Percentiles rank a stretch among this genome's conserved stretches.
phyloP scores from a whole-genome alignment of 2,329 filamentous ascomycete genomes.

The Lachnellula suecica region DNA sequence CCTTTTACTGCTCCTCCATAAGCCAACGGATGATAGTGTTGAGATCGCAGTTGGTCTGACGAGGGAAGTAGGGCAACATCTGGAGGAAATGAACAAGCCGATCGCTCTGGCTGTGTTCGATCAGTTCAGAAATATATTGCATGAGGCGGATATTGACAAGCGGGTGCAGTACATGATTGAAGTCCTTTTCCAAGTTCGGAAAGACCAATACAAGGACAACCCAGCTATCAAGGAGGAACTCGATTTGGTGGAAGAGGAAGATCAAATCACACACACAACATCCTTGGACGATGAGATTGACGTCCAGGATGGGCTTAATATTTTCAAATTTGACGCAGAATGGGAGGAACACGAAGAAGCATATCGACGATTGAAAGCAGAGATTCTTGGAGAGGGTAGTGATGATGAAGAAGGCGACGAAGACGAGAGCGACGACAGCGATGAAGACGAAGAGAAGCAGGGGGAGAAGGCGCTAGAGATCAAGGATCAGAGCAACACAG shows the following conservation, averaged over 20 bases:
- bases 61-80: slow-evolving; percentile 86
- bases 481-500: slow-evolving; percentile 95
- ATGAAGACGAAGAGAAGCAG: slow-evolving; percentile 69
- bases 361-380: slow-evolving; percentile 86
- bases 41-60: slow-evolving; percentile 95
- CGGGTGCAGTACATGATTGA: slow-evolving; percentile 99
- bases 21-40: slow-evolving; percentile 95
- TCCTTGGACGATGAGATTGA: slow-evolving; percentile 82
- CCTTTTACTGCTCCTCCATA: slow-evolving; percentile 84
- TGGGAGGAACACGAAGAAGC: slow-evolving; percentile 90
- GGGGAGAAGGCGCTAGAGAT: slow-evolving; percentile 88
- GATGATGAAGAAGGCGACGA: slow-evolving; percentile 73
- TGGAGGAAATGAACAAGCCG: slow-evolving; percentile 91
- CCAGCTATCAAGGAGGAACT: slow-evolving; percentile 87
- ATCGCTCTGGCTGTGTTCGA: slow-evolving; percentile 92
- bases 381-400: slow-evolving; percentile 92
- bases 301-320: slow-evolving; percentile 83
- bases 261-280: slow-evolving; percentile 90
- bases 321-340: slow-evolving; percentile 90
- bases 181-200: slow-evolving; percentile 92
- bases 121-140: slow-evolving; percentile 90
- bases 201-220: slow-evolving; percentile 96
- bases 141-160: slow-evolving; percentile 97
- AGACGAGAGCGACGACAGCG: slow-evolving; percentile 63
- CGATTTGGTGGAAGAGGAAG: slow-evolving; percentile 94